A percentile compares a stretch with the other conserved stretches of the same genome.
phyloP scores from a whole-genome alignment of 2,329 filamentous ascomycete genomes.

The Trichoderma sp. region DNA sequence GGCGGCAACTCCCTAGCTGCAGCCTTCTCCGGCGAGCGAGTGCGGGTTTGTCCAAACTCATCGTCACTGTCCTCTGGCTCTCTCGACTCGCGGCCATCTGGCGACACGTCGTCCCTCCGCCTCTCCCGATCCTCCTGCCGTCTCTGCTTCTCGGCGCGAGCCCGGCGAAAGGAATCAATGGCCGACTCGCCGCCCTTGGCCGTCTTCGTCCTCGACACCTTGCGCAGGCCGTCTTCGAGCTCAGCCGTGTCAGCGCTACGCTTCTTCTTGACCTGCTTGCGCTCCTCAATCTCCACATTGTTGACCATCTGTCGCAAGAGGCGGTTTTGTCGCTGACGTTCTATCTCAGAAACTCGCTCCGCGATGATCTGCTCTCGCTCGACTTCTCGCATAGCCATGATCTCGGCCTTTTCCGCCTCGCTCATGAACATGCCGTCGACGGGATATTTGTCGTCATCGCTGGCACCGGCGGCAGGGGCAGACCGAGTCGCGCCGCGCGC shows the following conservation, averaged over 20 bases:
- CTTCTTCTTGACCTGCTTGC: constrained; percentile 59
- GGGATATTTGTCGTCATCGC: constrained; percentile 72
- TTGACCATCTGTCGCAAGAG: constrained; percentile 76
- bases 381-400: constrained; percentile 86
- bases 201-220: constrained; percentile 72
- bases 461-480: constrained; percentile 50
- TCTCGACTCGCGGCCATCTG: constrained; percentile 39
- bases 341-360: constrained; percentile 80
- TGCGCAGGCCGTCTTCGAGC: constrained; percentile 72
- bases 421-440: constrained; percentile 84
- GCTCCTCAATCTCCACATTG: constrained; percentile 65
- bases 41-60: constrained; percentile 68
- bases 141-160: constrained; percentile 62
- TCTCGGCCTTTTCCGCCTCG: constrained; percentile 71
- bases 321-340: constrained; percentile 78
- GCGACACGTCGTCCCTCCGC: constrained; percentile 53
- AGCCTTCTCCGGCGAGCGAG: constrained; percentile 62
- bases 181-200: constrained; percentile 53
- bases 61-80: constrained; percentile 74
- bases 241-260: constrained; percentile 80
- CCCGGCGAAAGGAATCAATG: constrained; percentile 69
- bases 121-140: constrained; percentile 59
- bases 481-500: constrained; percentile 44
- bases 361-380: constrained; percentile 89
- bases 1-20: constrained; percentile 69